These are phyloP conservation scores for Symbiotaphrina buchneri DNA, from an alignment of 495 filamentous ascomycete species.

Conservation along the genomic window DNA sequence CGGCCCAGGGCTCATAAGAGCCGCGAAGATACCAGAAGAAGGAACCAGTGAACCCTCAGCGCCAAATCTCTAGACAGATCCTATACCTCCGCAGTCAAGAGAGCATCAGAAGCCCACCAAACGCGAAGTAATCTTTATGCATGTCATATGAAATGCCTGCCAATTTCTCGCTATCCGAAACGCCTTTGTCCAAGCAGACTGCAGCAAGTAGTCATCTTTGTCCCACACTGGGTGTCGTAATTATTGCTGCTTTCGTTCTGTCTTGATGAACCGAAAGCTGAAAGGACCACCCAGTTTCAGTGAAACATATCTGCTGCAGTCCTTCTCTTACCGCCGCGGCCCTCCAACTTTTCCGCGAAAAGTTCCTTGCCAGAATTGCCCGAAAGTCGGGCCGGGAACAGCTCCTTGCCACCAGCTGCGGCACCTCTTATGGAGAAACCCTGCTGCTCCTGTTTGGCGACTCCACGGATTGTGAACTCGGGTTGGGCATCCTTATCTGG, in stretches of 20 bases:
- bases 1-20: no score
- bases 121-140: no score
- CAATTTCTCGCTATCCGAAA: neutral
- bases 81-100: no score
- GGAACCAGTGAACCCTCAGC: no score
- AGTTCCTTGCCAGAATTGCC: constrained; percentile 39
- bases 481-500: no score
- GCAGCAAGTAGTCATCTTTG: no score
- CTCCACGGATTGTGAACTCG: no score
- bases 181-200: neutral
- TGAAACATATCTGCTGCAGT: constrained; percentile 31
- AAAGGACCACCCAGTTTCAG: constrained; percentile 8
- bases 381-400: constrained; percentile 24
- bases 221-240: neutral
- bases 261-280: neutral
- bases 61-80: no score
- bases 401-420: constrained; percentile 42
- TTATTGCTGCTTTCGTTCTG: neutral
- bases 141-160: no score
- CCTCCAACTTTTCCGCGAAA: constrained; percentile 30
- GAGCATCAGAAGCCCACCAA: no score
- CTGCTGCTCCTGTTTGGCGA: no score
- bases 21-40: no score
- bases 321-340: constrained; percentile 20
- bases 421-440: constrained; percentile 40